Evolutionary conservation across 2,329 filamentous ascomycete species (phyloP), one percentile per base, ranked within the genome.

Genomic region (Bipolaris zeicola): DNA sequence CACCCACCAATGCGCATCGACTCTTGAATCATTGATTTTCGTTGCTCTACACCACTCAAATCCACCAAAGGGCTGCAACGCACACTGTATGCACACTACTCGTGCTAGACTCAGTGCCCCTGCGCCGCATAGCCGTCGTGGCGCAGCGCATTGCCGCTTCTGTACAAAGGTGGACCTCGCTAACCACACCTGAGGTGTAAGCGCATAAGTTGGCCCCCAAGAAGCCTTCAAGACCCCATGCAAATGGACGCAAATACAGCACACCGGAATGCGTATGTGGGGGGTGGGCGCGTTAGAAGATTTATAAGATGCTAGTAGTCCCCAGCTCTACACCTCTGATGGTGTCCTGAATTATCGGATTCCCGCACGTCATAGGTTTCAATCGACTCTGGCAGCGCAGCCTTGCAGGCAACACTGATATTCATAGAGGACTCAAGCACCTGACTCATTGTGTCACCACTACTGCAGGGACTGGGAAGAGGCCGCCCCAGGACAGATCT

Each of bases 41-140:
- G n/a, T 3, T 16, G 14, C 41, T 28, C 14, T 28, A 33, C 36
- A 22, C 43, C 24, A 20, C n/a, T 14, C 26, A 45, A 20, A 16
- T 18, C 13, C 26, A 16, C 31, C 6, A 10, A 5, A 26, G 28
- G 24, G n/a, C 45, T 24, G n/a, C 33, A 42, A 36, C 8, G 36
- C 54, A 50, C 11, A 47, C 26, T n/a, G 26, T 26, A 52, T n/a
- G 20, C 20, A 52, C 41, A 47, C 16, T 51, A 22, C 24, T 37
- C 43, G 26, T 56, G 50, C 36, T 47, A 48, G 28, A 47, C 44
- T 33, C 36, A 38, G 16, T 44, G 16, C 37, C 49, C 26, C 61
- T 65, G 57, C 63, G 59, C 63, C 63, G 63, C 61, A 65, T 52
- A 57, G 41, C 63, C 60, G 60, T 50, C 24, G 54, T 63, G 63